Evolutionary conservation across 1,284 basidiomycete species (phyloP), one percentile per base, ranked within the genome.

Genomic region (Vanrija humicola): DNA sequence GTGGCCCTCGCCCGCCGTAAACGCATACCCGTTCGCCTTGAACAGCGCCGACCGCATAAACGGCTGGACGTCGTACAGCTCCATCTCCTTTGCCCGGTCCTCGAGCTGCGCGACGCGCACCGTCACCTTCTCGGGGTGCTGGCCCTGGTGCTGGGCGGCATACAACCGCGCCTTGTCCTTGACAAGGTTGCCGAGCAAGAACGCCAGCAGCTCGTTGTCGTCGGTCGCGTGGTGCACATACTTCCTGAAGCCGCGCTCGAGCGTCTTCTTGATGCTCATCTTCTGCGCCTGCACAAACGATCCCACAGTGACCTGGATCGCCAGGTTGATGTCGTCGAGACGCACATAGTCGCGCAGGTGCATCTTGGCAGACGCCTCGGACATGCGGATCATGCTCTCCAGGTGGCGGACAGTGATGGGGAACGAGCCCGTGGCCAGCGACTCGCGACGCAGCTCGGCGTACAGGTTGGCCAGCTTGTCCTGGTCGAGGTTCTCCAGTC

Each of bases 321-420:
- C 95, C 50, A 98, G 79, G 74, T 99, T 94, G 65, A 99, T 94
- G 73, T 98, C 96, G 75, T 98, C 96, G 14, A 86, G 81, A 40
- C 96, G 85, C 46, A 98, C 96, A 69, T 90, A 97, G 76, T 98
- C 96, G 48, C 96, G 83, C 61, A 99, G 79, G 56, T 94, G 88
- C 95, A 99, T 98, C 81, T 97, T 97, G 45, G 95, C 96, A 66
- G 89, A 92, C 15, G 96, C 94, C 76, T 99, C 95, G 1, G 92
- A 85, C 96, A 98, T 98, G 44, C 96, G 86, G 76, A 99, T 98
- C 90, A 97, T 98, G 72, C 90, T 94, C 78, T 99, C 96, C 58
- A 99, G 78, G 72, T 98, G 96, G 62, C 96, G 89, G 46, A 98
- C 90, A 5, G 96, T 99, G 73, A 99, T 97, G 4, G 95, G 95